Evolutionary conservation across 257 asterid genomes (phyloP).

Genomic region (Hygrophila difformis): DNA sequence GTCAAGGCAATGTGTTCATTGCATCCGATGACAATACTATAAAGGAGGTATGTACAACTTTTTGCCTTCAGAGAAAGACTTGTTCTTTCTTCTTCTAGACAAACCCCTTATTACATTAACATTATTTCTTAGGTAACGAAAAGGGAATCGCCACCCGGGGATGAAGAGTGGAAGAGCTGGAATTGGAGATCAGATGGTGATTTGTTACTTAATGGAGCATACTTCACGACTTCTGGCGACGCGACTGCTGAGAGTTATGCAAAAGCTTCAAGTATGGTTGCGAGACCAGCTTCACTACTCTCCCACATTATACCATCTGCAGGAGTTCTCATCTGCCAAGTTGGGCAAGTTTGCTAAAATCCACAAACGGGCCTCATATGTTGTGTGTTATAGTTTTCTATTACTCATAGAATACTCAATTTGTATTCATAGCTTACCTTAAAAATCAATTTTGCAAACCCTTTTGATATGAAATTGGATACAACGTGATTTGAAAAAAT

Average conservation of each 20-base stretch:
- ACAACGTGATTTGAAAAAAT: too few species aligned
- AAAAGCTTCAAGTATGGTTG: slow-evolving; percentile 74
- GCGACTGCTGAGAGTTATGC: slow-evolving; percentile 34
- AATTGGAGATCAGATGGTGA: slow-evolving; percentile 84
- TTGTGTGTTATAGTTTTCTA: too few species aligned
- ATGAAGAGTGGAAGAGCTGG: slow-evolving; percentile 42
- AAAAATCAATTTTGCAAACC: too few species aligned
- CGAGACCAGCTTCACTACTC: slow-evolving; percentile 55
- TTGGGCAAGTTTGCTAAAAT: slow-evolving; percentile 39
- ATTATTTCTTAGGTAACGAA: slow-evolving; percentile 32
- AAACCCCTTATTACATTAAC: too few species aligned
- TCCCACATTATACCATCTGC: slow-evolving; percentile 37
- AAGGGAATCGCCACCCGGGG: slow-evolving; percentile 25
- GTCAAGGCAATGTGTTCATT: slow-evolving; percentile 70
- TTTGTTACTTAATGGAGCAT: slow-evolving; percentile 50
- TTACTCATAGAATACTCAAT: too few species aligned
- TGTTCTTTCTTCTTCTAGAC: too few species aligned
- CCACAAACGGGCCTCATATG: background rate
- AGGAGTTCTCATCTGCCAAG: slow-evolving; percentile 44
- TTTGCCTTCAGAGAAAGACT: background rate
- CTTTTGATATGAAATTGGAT: too few species aligned
- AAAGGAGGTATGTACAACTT: slow-evolving; percentile 33
- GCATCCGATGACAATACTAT: slow-evolving; percentile 28
- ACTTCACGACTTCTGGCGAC: slow-evolving; percentile 43
- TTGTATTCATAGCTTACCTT: too few species aligned